These are phyloP conservation scores for Melanogaster broomeanus DNA, from an alignment of 768 basidiomycete species.

Conservation along the genomic window DNA sequence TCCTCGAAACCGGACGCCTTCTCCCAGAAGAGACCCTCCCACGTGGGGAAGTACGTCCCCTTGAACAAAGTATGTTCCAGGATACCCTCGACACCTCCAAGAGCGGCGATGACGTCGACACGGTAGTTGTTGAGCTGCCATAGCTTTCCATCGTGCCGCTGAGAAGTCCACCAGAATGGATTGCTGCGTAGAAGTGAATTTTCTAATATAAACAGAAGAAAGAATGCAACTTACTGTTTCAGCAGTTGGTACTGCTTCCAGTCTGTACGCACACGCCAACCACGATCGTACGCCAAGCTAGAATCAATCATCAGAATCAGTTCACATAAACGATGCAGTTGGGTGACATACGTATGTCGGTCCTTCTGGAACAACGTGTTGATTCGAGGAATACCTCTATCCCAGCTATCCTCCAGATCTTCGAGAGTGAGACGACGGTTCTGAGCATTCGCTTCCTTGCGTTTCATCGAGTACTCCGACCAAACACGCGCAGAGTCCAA, in stretches of 20 bases:
- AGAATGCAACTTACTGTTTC: constrained; percentile 65
- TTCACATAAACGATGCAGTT: not conserved
- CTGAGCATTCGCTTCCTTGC: constrained; percentile 99
- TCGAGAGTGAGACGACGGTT: constrained; percentile 96
- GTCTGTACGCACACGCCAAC: constrained; percentile 96
- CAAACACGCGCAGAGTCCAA: constrained; percentile 97
- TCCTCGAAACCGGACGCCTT: constrained; percentile 97
- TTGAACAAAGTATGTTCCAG: constrained; percentile 97
- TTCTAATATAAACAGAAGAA: not conserved
- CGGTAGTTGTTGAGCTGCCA: constrained; percentile 99
- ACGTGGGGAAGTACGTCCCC: constrained; percentile 96
- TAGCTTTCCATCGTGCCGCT: constrained; percentile 93
- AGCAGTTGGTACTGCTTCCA: constrained; percentile 97
- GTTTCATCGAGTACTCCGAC: constrained; percentile 99
- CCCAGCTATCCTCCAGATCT: constrained; percentile 98
- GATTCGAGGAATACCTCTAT: constrained; percentile 97
- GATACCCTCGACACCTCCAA: constrained; percentile 96
- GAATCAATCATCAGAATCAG: not conserved
- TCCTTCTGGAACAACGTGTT: constrained; percentile 99
- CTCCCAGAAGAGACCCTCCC: constrained; percentile 99
- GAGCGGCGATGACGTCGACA: constrained; percentile 97
- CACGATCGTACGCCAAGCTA: constrained; percentile 95
- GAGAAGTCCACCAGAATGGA: constrained; percentile 99
- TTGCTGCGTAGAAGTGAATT: constrained; percentile 53
- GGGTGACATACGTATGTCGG: constrained; percentile 71